Evolutionary conservation across 805 yeast genomes (phyloP).

Genomic region (Teunomyces funiuensis): DNA sequence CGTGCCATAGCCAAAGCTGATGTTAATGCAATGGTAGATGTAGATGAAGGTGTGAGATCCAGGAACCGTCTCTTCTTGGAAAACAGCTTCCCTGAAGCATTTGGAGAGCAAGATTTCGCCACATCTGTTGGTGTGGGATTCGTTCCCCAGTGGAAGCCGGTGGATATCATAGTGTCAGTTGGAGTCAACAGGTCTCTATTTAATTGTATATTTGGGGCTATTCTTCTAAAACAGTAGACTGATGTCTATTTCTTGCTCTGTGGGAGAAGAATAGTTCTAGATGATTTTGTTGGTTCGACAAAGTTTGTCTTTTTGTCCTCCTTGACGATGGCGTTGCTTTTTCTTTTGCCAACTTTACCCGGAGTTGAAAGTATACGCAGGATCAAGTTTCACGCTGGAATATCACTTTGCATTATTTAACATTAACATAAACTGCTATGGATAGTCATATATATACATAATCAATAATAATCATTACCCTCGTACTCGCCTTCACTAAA

Average conservation of each 20-base stretch:
- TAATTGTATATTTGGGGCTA: background rate
- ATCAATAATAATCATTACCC: constrained; percentile 42
- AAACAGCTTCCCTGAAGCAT: constrained; percentile 5
- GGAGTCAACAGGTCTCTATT: background rate
- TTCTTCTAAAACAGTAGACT: background rate
- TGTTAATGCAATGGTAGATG: background rate
- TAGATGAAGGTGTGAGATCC: constrained; percentile 12
- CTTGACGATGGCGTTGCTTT: constrained; percentile 6
- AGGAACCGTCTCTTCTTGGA: constrained; percentile 16
- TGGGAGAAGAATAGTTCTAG: background rate
- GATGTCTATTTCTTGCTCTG: no score
- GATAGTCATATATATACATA: constrained; percentile 4
- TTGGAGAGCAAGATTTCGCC: background rate
- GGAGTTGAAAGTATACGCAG: background rate
- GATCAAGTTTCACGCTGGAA: background rate
- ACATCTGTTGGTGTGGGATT: constrained; percentile 3
- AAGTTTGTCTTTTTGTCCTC: background rate
- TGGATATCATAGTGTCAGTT: constrained; percentile 18
- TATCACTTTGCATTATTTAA: background rate
- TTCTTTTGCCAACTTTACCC: constrained; percentile 4
- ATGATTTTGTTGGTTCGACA: background rate
- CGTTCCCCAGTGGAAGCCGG: constrained; percentile 32
- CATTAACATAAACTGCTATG: background rate
- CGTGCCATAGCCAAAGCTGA: background rate
- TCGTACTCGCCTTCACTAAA: constrained; percentile 36